Evolutionary conservation across 257 asterid species (phyloP).

Genomic region (Thymus mandschuricus): DNA sequence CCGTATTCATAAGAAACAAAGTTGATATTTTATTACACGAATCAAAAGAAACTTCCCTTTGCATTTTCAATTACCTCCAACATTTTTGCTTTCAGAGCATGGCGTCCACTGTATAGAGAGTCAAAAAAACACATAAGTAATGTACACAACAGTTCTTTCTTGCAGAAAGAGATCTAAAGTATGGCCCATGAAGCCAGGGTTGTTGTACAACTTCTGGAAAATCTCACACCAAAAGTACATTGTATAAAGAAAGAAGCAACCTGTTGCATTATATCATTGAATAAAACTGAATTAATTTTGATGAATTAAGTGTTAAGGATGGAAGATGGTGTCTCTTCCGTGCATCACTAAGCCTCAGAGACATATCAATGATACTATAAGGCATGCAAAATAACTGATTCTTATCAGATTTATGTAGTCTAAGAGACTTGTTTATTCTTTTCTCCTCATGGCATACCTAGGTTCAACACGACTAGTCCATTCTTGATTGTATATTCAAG

Average conservation of each 20-base stretch:
- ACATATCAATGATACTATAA: background rate
- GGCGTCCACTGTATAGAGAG: conserved; percentile 75
- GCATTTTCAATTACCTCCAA: conserved; percentile 57
- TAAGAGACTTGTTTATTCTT: background rate
- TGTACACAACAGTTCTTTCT: conserved; percentile 5
- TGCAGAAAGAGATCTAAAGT: conserved; percentile 1
- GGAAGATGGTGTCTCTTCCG: background rate
- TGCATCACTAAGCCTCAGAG: background rate
- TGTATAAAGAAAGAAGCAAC: conserved; percentile 1
- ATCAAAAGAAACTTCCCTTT: conserved; percentile 2
- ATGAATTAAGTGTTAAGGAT: background rate
- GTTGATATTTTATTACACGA: background rate
- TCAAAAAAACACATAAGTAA: conserved; percentile 23
- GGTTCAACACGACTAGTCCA: background rate
- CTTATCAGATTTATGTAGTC: background rate
- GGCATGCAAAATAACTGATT: background rate
- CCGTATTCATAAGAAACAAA: conserved; percentile 22
- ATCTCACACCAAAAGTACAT: conserved; percentile 3
- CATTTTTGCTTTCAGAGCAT: conserved; percentile 84
- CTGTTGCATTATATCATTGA: background rate
- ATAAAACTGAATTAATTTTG: background rate
- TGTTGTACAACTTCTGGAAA: background rate
- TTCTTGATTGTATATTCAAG: too few species aligned
- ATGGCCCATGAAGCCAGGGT: background rate
- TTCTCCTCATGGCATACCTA: background rate